These are phyloP conservation scores for Echria macrotheca DNA, from an alignment of 495 filamentous ascomycete species.

Conservation along the genomic window DNA sequence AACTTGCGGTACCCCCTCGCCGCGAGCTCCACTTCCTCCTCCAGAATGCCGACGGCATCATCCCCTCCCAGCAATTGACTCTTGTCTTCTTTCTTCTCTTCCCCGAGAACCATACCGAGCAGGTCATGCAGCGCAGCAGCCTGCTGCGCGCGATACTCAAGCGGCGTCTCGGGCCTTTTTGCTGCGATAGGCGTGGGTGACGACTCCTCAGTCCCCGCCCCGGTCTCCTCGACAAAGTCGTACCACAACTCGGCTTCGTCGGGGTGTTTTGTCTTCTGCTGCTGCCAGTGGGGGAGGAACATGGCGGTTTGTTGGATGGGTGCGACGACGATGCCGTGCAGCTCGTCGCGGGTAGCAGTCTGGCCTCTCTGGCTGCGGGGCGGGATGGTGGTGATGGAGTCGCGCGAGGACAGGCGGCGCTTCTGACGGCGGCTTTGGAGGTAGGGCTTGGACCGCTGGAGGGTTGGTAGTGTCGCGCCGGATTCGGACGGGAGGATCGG, in stretches of 20 bases:
- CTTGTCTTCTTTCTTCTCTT: not conserved
- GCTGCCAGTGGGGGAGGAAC: too few species aligned
- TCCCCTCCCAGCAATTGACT: too few species aligned
- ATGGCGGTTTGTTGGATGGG: too few species aligned
- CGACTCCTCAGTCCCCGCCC: not conserved
- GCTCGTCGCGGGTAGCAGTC: not conserved
- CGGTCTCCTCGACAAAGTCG: too few species aligned
- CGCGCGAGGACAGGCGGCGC: not conserved
- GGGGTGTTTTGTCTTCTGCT: too few species aligned
- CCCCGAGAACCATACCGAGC: slow-evolving; percentile 5
- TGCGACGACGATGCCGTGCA: not conserved
- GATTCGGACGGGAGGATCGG: not conserved
- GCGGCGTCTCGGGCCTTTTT: slow-evolving; percentile 1
- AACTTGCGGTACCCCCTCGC: slow-evolving; percentile 8
- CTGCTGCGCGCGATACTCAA: slow-evolving; percentile 3
- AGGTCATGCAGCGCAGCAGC: slow-evolving; percentile 7
- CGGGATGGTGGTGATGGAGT: too few species aligned
- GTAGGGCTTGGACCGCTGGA: slow-evolving; percentile 5
- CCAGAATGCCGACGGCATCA: not conserved
- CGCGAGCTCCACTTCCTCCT: slow-evolving; percentile 6
- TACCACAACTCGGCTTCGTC: too few species aligned
- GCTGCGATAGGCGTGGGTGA: not conserved
- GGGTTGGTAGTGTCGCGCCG: not conserved
- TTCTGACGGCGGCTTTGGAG: not conserved
- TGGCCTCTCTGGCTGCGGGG: too few species aligned